These are phyloP conservation scores for Ascochyta lentis DNA, from an alignment of 2,329 filamentous ascomycete genomes.

Conservation along the genomic window DNA sequence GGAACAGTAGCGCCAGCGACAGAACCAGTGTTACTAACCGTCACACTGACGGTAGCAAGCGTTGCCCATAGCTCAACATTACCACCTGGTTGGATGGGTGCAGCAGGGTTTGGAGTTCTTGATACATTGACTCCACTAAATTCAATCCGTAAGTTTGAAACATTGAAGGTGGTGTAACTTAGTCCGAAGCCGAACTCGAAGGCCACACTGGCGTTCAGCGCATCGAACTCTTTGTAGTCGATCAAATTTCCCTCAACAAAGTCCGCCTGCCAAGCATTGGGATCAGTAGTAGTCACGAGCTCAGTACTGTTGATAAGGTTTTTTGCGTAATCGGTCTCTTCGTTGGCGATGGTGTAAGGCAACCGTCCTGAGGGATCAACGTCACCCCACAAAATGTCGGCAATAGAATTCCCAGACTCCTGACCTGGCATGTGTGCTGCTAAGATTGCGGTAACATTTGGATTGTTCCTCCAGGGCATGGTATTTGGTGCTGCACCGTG, in stretches of 20 bases:
- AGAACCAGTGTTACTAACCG: constrained; percentile 60
- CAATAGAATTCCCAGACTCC: constrained; percentile 49
- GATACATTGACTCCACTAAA: constrained; percentile 19
- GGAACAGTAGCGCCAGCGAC: constrained; percentile 58
- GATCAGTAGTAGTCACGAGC: constrained; percentile 40
- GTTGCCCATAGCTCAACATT: constrained; percentile 62
- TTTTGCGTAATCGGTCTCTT: constrained; percentile 67
- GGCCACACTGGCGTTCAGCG: constrained; percentile 31
- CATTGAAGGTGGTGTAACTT: constrained; percentile 47
- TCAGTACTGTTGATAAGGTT: constrained; percentile 48
- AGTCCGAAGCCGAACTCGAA: constrained; percentile 50
- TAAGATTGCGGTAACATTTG: constrained; percentile 51
- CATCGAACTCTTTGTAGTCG: constrained; percentile 62
- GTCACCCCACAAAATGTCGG: constrained; percentile 69
- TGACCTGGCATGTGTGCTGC: constrained; percentile 51
- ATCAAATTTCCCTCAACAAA: constrained; percentile 61
- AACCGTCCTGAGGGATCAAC: constrained; percentile 79
- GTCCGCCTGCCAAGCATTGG: constrained; percentile 55
- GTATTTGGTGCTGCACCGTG: constrained; percentile 50
- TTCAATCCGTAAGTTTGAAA: constrained; percentile 29
- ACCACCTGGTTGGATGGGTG: constrained; percentile 54
- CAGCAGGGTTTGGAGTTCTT: constrained; percentile 23
- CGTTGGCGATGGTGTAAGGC: constrained; percentile 82
- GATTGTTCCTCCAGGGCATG: constrained; percentile 50
- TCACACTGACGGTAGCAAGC: constrained; percentile 57